These are phyloP conservation scores for Solanum dulcamara DNA, from an alignment of 257 asterid species.

Conservation along the genomic window DNA sequence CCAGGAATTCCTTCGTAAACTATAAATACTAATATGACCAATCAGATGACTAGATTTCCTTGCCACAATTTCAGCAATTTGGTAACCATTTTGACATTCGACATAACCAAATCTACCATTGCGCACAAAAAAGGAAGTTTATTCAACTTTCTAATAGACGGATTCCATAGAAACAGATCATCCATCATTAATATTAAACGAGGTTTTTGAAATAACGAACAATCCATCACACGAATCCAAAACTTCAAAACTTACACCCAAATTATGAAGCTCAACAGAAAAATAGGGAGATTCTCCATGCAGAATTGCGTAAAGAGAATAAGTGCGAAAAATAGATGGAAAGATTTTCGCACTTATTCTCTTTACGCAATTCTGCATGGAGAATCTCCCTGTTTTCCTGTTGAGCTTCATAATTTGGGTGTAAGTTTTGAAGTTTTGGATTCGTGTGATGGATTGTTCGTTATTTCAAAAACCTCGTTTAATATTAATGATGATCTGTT, in stretches of 20 bases:
- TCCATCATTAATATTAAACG: background rate
- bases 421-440: constrained; percentile 10
- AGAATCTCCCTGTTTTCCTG: background rate
- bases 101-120: constrained; percentile 25
- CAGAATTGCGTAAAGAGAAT: constrained; percentile 19
- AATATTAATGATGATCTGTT: constrained; percentile 7
- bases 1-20: constrained; percentile 14
- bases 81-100: constrained; percentile 20
- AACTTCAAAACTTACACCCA: background rate
- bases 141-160: constrained; percentile 16
- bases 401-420: background rate
- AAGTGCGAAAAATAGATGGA: background rate
- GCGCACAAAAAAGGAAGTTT: constrained; percentile 13
- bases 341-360: constrained; percentile 1
- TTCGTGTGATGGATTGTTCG: constrained; percentile 42
- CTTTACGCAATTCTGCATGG: constrained; percentile 18
- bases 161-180: constrained; percentile 26
- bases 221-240: too few species aligned
- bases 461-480: background rate
- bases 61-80: constrained; percentile 3
- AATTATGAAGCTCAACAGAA: background rate
- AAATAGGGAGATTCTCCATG: background rate
- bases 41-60: background rate
- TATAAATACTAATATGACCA: constrained; percentile 4
- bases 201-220: constrained; percentile 8